Evolutionary conservation across 176 grass and related monocot genomes (phyloP).

Genomic region (Puccinellia tenuiflora): DNA sequence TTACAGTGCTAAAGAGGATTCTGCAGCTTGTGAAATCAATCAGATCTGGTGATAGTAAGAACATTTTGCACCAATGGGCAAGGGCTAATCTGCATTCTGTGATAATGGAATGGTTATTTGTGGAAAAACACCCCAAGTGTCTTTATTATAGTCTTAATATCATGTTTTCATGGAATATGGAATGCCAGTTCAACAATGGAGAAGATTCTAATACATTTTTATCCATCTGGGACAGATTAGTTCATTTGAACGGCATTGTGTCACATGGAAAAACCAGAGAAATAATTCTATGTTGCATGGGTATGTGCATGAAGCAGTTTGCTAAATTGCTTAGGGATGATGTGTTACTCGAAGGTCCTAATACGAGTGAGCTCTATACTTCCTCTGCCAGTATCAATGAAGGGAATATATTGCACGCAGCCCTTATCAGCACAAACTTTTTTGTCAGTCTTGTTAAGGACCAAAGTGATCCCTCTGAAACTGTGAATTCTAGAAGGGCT

Average conservation of each 20-base stretch:
- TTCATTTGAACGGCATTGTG: constrained; percentile 59
- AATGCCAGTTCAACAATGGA: constrained; percentile 40
- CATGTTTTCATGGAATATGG: constrained; percentile 73
- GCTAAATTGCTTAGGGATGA: constrained; percentile 37
- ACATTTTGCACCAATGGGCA: constrained; percentile 62
- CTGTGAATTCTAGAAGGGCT: constrained; percentile 68
- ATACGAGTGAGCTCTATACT: constrained; percentile 19
- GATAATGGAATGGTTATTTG: constrained; percentile 57
- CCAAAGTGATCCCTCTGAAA: constrained; percentile 71
- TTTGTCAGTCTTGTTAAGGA: constrained; percentile 68
- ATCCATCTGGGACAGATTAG: constrained; percentile 73
- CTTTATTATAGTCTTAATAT: constrained; percentile 81
- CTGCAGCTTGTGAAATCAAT: constrained; percentile 60
- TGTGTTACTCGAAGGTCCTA: constrained; percentile 28
- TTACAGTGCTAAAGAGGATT: constrained; percentile 77
- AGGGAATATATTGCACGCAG: constrained; percentile 29
- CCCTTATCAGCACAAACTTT: constrained; percentile 41
- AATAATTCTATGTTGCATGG: constrained; percentile 85
- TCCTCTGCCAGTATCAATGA: constrained; percentile 24
- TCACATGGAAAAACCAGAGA: constrained; percentile 73
- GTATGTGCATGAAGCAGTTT: constrained; percentile 79
- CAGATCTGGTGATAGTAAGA: constrained; percentile 34
- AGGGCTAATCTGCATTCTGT: constrained; percentile 47
- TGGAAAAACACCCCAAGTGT: constrained; percentile 84
- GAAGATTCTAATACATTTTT: constrained; percentile 47